A percentile compares a stretch with the other conserved stretches of the same genome.
These are phyloP conservation scores for Sporisorium exsertum DNA, from an alignment of 1,284 basidiomycete genomes.

Conservation along the genomic window DNA sequence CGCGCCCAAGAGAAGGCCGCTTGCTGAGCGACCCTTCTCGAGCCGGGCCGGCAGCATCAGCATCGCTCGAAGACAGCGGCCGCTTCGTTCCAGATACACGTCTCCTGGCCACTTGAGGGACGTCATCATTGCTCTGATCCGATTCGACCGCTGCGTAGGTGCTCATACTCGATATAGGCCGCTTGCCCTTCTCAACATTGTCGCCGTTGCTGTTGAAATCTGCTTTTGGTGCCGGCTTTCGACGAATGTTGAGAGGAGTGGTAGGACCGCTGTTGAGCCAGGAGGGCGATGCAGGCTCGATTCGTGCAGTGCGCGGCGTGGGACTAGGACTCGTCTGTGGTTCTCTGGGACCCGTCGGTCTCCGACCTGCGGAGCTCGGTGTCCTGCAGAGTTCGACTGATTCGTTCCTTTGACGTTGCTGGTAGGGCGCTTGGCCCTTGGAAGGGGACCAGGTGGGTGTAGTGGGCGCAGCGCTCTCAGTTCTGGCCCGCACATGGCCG, in stretches of 20 bases:
- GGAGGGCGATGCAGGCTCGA: constrained; percentile 22
- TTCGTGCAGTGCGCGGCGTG: constrained; percentile 1
- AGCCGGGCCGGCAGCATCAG: constrained; percentile 4
- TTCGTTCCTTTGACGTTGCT: constrained; percentile 37
- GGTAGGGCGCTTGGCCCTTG: constrained; percentile 24
- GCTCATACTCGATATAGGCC: constrained; percentile 26
- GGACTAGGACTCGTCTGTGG: constrained; percentile 35
- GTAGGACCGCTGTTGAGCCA: constrained; percentile 24
- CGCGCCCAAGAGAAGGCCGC: constrained; percentile 26
- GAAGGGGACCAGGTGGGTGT: constrained; percentile 21
- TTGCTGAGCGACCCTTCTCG: constrained; percentile 26
- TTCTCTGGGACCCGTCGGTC: constrained; percentile 45
- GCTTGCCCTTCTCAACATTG: constrained; percentile 5
- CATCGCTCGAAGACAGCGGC: constrained; percentile 16
- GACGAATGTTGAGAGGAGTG: constrained; percentile 45
- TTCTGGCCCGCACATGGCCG: constrained; percentile 28
- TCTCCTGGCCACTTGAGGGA: constrained; percentile 6
- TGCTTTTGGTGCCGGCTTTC: constrained; percentile 32
- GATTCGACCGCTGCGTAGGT: constrained; percentile 5
- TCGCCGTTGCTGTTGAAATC: neutral
- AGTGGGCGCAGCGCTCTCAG: constrained; percentile 31
- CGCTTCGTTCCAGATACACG: constrained; percentile 33
- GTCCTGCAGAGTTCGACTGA: constrained; percentile 43
- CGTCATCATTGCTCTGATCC: neutral
- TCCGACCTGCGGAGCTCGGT: constrained; percentile 50